Percentiles rank a stretch among this genome's conserved stretches.
Evolutionary conservation across 176 grass and related monocot genomes (phyloP).

Genomic region (Musa beccarii): DNA sequence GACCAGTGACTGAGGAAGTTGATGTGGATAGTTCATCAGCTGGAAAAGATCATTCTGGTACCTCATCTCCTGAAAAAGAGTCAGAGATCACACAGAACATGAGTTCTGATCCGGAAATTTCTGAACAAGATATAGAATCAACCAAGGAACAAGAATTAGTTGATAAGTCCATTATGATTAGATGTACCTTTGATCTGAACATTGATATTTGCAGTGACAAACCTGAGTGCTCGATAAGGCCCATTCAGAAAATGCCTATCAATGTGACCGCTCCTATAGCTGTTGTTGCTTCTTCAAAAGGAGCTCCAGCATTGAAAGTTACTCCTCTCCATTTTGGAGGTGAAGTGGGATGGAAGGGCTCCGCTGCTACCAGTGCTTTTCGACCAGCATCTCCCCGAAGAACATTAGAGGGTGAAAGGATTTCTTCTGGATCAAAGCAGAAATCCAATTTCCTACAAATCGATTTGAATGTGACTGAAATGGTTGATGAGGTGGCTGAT

Average conservation of each 20-base stretch:
- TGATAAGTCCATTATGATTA: conserved; percentile 8
- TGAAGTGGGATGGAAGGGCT: conserved; percentile 18
- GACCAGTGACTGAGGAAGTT: conserved; percentile 19
- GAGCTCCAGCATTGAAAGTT: conserved; percentile 34
- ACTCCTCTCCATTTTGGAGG: conserved; percentile 35
- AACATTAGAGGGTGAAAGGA: not conserved
- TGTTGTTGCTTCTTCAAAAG: conserved; percentile 55
- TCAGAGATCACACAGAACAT: conserved; percentile 60
- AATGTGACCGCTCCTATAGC: conserved; percentile 51
- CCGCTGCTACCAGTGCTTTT: conserved; percentile 21
- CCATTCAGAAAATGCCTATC: conserved; percentile 24
- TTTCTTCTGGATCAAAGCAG: not conserved
- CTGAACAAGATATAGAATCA: conserved; percentile 16
- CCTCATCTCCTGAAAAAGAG: conserved; percentile 46
- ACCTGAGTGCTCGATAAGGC: conserved; percentile 20
- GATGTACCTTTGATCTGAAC: conserved; percentile 51
- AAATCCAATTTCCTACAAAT: conserved; percentile 5
- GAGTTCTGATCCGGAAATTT: conserved; percentile 31
- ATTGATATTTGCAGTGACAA: conserved; percentile 36
- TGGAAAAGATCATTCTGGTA: conserved; percentile 32
- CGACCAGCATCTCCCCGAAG: conserved; percentile 13
- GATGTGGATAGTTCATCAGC: conserved; percentile 31
- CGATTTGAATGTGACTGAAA: conserved; percentile 13
- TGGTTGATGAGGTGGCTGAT: not conserved
- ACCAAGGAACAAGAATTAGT: not conserved